Base-by-base conservation (phyloP, 331 rosid genomes). In the Quercus tomentella region DNA sequence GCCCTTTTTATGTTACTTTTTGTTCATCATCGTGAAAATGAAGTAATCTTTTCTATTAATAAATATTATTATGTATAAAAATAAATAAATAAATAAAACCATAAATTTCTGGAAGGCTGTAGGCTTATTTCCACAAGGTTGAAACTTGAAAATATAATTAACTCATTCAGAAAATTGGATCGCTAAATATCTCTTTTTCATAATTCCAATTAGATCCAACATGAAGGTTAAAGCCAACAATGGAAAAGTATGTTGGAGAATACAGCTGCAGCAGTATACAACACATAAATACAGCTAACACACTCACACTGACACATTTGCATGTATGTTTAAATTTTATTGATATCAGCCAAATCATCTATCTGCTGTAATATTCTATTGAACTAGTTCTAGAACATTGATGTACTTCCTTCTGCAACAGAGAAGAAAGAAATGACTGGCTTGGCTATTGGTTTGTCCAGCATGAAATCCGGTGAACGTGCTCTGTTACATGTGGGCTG, bases 351-450 rank as follows among this genome's bases (percentile, higher is more conserved):
- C 60, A 56, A 20, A 37, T 12, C 18, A 37, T 54, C 45, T 74
- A 43, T 79, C 17, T 7, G 6, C n/a, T 31, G 35, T 45, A 22
- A 65, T 78, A 8, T 17, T 60, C 66, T 84, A 55, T 30, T 14
- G 3, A 75, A 30, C 60, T 51, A 66, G 49, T 57, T 72, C 78
- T 82, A 75, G 41, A 33, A 56, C 61, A 79, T 70, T 82, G 30
- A 71, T 72, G 45, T 63, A 51, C 57, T 79, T 80, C 7, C 77
- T 62, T 54, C 76, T 80, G 82, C 71, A 66, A 88, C 96, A 93
- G 97, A 91, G 87, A 90, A 93, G 88, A 93, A 89, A 82, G 97
- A 93, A 86, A 87, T 91, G 97, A 80, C 92, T 55, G 98, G 99
- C 77, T 88, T 95, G 94, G 92, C 89, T 79, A 84, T 89, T 83